phyloP scores from a whole-genome alignment of 2,329 filamentous ascomycete species.

The Botrytis hyacinthi region DNA sequence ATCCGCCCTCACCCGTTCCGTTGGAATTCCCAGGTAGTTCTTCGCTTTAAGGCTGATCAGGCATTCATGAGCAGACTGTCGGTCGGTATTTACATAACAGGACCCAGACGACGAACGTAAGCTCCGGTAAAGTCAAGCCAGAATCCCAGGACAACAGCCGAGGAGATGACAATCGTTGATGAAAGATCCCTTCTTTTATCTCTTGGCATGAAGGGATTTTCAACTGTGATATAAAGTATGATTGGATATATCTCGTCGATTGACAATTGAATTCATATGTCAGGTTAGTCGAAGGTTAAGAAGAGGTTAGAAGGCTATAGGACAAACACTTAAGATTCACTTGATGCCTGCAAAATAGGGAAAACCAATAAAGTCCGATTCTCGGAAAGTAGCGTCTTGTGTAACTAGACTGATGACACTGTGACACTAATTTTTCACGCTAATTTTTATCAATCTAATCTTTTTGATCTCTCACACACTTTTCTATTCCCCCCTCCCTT shows the following conservation, averaged over 20 bases:
- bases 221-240: neutral
- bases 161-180: neutral
- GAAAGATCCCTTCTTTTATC: neutral
- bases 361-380: conserved; percentile 14
- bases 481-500: neutral
- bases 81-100: conserved; percentile 4
- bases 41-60: conserved; percentile 9
- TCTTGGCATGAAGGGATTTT: conserved; percentile 9
- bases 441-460: conserved; percentile 24
- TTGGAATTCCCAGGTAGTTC: neutral
- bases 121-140: neutral
- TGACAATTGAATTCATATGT: conserved; percentile 4
- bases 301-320: neutral
- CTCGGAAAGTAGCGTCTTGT: conserved; percentile 11
- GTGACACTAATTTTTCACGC: conserved; percentile 17
- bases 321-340: neutral
- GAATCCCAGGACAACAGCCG: neutral
- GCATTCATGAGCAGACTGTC: conserved; percentile 10
- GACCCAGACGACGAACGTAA: conserved; percentile 4
- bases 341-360: neutral
- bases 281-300: neutral
- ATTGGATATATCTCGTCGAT: conserved; percentile 1
- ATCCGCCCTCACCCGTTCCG: neutral
- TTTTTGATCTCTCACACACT: conserved; percentile 17
- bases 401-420: neutral